Evolutionary conservation across 1,284 basidiomycete species (phyloP), one percentile per base, ranked within the genome.

Genomic region (Ustilago hordei): DNA sequence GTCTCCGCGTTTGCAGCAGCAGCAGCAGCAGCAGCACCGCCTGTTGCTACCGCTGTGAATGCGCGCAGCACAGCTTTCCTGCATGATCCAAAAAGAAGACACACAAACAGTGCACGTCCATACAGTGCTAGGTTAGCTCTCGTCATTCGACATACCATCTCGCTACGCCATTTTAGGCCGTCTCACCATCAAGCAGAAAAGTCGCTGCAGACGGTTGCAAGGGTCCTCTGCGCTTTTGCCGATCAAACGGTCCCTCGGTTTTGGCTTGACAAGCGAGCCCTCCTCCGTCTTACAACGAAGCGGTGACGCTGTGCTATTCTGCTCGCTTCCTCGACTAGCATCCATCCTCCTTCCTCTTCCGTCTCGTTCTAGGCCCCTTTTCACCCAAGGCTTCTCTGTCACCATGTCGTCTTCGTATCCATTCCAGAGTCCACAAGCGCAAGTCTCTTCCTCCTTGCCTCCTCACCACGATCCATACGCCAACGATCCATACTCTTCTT

Each of bases 331-430:
- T 23, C 48, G 48, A 50, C 39, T 57, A 45, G 55, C 13, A 57
- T 57, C 55, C 39, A 57, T n/a, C 52, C n/a, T n/a, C 34, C 34
- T 45, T 12, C 32, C 32, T 12, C n/a, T 31, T 34, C 5, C 39
- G n/a, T 59, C 55, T 34, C 32, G n/a, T 4, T 8, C 12, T 47
- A 23, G 11, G 19, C 52, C 8, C 52, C 36, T 36, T 11, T 28
- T 34, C 32, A 2, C 5, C 17, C 12, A 13, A 23, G 11, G 19
- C 52, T 17, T 34, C 36, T 36, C 6, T 6, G 55, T 35, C 54
- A 59, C 41, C 55, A 76, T 65, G 70, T 69, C 79, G 41, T 81
- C 76, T 59, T 74, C 79, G 36, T 81, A 79, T 62, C 57, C 79
- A 8, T 79, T 81, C 35, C 69, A 60, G 34, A 77, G 69, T 47